Evolutionary conservation across 1,284 basidiomycete genomes (phyloP).

Genomic region (Vanrija sp.): DNA sequence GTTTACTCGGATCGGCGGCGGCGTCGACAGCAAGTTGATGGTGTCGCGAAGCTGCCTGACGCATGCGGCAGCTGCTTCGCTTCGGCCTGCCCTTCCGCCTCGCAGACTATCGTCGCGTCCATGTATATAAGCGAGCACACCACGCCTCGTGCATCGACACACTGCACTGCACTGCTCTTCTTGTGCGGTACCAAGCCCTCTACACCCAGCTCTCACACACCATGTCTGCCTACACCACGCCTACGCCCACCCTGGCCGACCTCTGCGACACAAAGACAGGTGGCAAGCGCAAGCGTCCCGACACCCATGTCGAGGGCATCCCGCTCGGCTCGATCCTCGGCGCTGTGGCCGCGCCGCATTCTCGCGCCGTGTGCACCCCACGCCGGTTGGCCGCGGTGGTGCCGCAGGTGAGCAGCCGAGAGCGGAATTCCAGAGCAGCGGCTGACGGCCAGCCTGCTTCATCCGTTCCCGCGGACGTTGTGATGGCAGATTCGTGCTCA

Average conservation of each 20-base stretch:
- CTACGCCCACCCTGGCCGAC: slow-evolving; percentile 2
- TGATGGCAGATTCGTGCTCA: neutral
- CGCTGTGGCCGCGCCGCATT: neutral
- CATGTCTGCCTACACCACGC: neutral
- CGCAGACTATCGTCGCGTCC: too few relatives aligned
- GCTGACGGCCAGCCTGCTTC: neutral
- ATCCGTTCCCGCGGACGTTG: too few relatives aligned
- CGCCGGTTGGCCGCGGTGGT: neutral
- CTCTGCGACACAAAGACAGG: neutral
- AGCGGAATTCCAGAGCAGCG: too few relatives aligned
- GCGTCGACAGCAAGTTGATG: neutral
- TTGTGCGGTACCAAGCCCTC: neutral
- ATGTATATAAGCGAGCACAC: too few relatives aligned
- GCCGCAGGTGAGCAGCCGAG: neutral
- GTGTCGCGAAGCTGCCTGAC: neutral
- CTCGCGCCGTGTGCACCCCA: neutral
- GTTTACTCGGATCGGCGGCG: neutral
- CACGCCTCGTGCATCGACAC: neutral
- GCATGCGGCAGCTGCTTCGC: too few relatives aligned
- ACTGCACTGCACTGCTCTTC: neutral
- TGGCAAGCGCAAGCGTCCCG: slow-evolving; percentile 14
- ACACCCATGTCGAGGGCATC: slow-evolving; percentile 11
- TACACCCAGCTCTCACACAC: neutral
- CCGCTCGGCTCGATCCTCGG: slow-evolving; percentile 2
- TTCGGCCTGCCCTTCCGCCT: too few relatives aligned